Percentiles rank a stretch among this genome's conserved stretches.
phyloP scores from a whole-genome alignment of 495 filamentous ascomycete species.

The Aspergillus conjunctus region DNA sequence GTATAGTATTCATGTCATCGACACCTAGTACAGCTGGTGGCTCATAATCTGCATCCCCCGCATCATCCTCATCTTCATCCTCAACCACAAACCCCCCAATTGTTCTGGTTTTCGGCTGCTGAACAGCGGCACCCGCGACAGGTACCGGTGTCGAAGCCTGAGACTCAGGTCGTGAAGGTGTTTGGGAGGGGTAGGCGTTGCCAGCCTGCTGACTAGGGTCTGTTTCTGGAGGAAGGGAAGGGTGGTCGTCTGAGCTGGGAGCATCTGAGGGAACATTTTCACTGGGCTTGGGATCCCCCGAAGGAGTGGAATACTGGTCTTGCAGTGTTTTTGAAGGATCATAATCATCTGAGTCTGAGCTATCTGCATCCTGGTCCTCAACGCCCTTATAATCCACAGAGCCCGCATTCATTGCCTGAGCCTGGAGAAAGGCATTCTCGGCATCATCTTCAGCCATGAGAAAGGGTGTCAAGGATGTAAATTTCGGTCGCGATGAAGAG shows the following conservation, averaged over 20 bases:
- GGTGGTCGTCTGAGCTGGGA: constrained; percentile 23
- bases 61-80: constrained; percentile 61
- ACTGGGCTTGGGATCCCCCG: constrained; percentile 31
- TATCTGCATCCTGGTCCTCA: constrained; percentile 52
- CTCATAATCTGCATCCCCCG: constrained; percentile 58
- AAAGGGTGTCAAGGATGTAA: constrained; percentile 14
- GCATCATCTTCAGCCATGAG: constrained; percentile 63
- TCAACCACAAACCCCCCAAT: constrained; percentile 81
- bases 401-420: constrained; percentile 53
- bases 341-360: constrained; percentile 57
- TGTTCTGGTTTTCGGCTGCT: constrained; percentile 63
- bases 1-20: constrained; percentile 50
- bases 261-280: constrained; percentile 29
- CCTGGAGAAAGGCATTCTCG: constrained; percentile 63
- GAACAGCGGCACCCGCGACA: constrained; percentile 35
- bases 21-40: constrained; percentile 53
- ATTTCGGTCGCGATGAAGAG: constrained; percentile 15
- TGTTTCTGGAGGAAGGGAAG: constrained; percentile 29
- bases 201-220: constrained; percentile 34
- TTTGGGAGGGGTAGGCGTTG: constrained; percentile 35
- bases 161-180: constrained; percentile 42
- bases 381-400: constrained; percentile 39
- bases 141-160: constrained; percentile 42
- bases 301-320: constrained; percentile 42
- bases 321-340: constrained; percentile 54